Conservation (phyloP, 1,284 basidiomycete genomes). For the Mycena sp. region DNA sequence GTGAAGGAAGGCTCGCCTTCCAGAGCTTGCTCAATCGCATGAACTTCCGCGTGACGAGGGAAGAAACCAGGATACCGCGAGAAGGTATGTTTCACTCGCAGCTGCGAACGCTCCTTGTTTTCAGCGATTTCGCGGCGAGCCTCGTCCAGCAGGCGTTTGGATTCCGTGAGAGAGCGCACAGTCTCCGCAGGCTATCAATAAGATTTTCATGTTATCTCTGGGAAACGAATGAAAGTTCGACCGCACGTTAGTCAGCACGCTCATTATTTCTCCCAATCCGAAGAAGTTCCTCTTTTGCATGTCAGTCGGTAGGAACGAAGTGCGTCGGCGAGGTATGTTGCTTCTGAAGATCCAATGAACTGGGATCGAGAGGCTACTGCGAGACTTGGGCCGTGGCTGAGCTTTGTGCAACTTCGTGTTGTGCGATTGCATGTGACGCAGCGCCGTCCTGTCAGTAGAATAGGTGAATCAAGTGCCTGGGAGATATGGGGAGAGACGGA, state of each 20-base stretch:
- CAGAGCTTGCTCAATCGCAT: slow-evolving; percentile 68
- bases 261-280: slow-evolving; percentile 80
- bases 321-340: slow-evolving; percentile 71
- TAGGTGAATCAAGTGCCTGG: not conserved
- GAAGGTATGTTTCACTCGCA: slow-evolving; percentile 81
- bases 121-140: slow-evolving; percentile 77
- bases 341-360: slow-evolving; percentile 76
- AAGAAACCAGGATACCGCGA: slow-evolving; percentile 79
- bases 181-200: slow-evolving; percentile 82
- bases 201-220: no score
- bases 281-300: slow-evolving; percentile 77
- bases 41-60: slow-evolving; percentile 70
- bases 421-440: slow-evolving; percentile 13
- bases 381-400: slow-evolving; percentile 19
- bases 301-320: slow-evolving; percentile 64
- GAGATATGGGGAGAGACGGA: not conserved
- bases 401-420: slow-evolving; percentile 26
- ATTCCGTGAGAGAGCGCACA: slow-evolving; percentile 80
- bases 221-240: slow-evolving; percentile 6
- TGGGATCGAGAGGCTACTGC: slow-evolving; percentile 12
- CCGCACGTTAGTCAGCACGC: slow-evolving; percentile 78
- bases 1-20: slow-evolving; percentile 82
- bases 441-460: not conserved
- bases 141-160: slow-evolving; percentile 77
- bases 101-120: slow-evolving; percentile 68